Evolutionary conservation across 176 grass and related monocot species (phyloP).

Genomic region (Dactylis glomerata): DNA sequence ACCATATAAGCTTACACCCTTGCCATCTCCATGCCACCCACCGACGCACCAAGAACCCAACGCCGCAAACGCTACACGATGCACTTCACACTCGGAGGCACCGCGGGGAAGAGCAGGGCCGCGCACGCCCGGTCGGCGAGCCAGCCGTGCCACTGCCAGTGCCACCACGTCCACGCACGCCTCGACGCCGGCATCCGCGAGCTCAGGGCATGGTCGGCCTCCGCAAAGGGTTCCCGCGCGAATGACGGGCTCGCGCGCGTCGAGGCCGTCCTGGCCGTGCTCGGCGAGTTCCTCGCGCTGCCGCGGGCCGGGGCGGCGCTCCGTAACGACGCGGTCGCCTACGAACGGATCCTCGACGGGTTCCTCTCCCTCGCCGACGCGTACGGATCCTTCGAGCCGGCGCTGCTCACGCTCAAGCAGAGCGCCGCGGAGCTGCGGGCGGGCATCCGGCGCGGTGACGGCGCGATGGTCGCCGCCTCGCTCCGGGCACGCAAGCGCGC

Average conservation of each 20-base stretch:
- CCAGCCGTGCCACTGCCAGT: constrained; percentile 32
- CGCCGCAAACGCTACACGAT: not conserved
- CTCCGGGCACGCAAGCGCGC: constrained; percentile 11
- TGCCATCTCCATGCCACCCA: not conserved
- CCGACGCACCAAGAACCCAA: not conserved
- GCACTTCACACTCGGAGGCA: constrained; percentile 21
- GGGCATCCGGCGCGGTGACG: constrained; percentile 45
- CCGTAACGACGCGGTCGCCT: not conserved
- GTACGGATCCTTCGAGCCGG: constrained; percentile 46
- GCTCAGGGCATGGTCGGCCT: constrained; percentile 35
- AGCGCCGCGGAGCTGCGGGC: constrained; percentile 22
- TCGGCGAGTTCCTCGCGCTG: constrained; percentile 43
- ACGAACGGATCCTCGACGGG: constrained; percentile 28
- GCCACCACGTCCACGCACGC: constrained; percentile 29
- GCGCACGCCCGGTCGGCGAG: constrained; percentile 47
- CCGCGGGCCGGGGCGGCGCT: constrained; percentile 32
- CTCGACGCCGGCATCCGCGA: constrained; percentile 26
- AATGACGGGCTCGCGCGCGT: not conserved
- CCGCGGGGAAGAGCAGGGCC: constrained; percentile 1
- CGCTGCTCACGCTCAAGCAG: constrained; percentile 41
- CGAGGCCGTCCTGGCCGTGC: constrained; percentile 27
- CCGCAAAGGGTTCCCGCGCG: not conserved
- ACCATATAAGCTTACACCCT: constrained; percentile 13
- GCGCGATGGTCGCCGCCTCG: constrained; percentile 13
- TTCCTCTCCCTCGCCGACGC: constrained; percentile 70